Evolutionary conservation across 2,329 filamentous ascomycete genomes (phyloP), one percentile per base, ranked within the genome.

Genomic region (Didymella keratinophila): DNA sequence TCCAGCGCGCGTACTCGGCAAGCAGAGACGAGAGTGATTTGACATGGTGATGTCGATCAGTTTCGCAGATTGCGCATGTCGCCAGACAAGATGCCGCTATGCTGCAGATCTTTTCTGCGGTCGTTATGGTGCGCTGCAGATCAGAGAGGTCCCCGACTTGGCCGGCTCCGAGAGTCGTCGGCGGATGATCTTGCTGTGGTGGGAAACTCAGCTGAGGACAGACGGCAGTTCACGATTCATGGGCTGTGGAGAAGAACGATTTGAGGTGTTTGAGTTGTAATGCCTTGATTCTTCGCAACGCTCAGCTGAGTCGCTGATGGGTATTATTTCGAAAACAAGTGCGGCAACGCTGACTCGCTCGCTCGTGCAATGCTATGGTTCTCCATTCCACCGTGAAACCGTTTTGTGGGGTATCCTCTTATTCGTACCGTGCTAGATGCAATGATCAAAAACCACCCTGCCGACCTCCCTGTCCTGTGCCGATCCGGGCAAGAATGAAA

Each of bases 401-500:
- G 34, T 45, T 53, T 49, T 58, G 50, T 58, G 56, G 56, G 56
- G 56, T 58, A 58, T 58, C 56, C 37, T 53, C 45, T 54, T 54
- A 45, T 53, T 49, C 45, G 44, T 53, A 54, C 34, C 30, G 45
- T 51, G 46, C 34, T 53, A 45, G 20, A 53, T 58, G 49, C 45
- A 53, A 49, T 32, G 44, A 39, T 23, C 37, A 52, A 11, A 37
- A 44, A 30, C 43, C 28, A n/a, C 21, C 28, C 32, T 25, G 32
- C 18, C 27, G 3, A 47, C 36, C 49, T 39, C 32, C 37, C 42
- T 36, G 18, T n/a, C n/a, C 46, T 41, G 23, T 43, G 45, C 32
- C 20, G 25, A 58, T 54, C 56, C 44, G 27, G 23, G 37, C 44
- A 34, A 51, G 39, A 49, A 53, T 58, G 50, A 50, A 51, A 14